Evolutionary conservation across 2,329 filamentous ascomycete species (phyloP), one percentile per base, ranked within the genome.

Genomic region (Paramyrothecium roridum): DNA sequence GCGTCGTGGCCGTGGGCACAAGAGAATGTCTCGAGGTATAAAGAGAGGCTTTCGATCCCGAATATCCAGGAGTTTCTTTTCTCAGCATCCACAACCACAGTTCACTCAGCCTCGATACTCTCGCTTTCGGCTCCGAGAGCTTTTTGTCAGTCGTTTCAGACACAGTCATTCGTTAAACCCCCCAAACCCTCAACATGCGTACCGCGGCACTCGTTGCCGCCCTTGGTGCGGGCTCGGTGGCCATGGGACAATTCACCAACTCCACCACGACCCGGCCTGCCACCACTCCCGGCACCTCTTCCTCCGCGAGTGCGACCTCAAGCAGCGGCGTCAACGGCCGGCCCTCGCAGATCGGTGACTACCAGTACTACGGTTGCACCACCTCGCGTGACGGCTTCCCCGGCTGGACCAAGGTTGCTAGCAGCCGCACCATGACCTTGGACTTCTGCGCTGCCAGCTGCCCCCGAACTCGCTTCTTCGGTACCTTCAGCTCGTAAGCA

Each of bases 351-450:
- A 45, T 64, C 3, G 55, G 53, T 6, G 57, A 60, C 54, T 70
- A 67, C 55, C 48, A 54, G 20, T 52, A 65, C 43, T 59, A 61
- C 26, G 70, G 68, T 49, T 72, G 70, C 53, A 57, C 61, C 40
- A 48, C 52, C 16, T 67, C 64, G 2, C 19, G 48, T 2, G 52
- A 46, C 0, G 59, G 56, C 7, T 68, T 66, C 57, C 61, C 63
- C 8, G 60, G 55, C n/a, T 69, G 70, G 11, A 40, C 55, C 19
- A 58, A 59, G 22, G 23, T 56, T 3, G 55, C 57, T 2, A 20
- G 56, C 2, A 57, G 56, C 4, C 43, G 33, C 7, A 13, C 56
- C 17, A 66, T 65, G 64, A 62, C 57, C 19, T 50, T 69, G 21
- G 61, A 70, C 8, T 46, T 58, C 3, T 71, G 69, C 49, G 60